phyloP scores from a whole-genome alignment of 306 rosid genomes.

The Begonia fuchsioides region DNA sequence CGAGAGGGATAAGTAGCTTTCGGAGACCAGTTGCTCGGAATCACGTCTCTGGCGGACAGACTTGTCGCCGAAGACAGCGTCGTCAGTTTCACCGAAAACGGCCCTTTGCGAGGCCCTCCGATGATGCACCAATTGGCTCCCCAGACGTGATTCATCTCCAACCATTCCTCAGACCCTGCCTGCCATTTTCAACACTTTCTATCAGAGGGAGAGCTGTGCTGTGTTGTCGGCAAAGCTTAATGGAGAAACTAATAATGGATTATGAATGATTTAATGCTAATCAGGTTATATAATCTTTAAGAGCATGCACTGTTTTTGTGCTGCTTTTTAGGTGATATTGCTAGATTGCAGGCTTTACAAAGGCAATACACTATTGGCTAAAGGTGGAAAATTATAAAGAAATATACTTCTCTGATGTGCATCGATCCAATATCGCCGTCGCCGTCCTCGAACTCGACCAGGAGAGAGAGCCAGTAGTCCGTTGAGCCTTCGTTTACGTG shows the following conservation, averaged over 20 bases:
- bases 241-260: no score
- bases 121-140: constrained; percentile 75
- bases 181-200: constrained; percentile 13
- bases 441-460: constrained; percentile 64
- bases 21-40: constrained; percentile 72
- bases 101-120: constrained; percentile 58
- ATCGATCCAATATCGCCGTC: constrained; percentile 80
- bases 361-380: background rate
- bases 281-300: no score
- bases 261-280: no score
- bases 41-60: constrained; percentile 59
- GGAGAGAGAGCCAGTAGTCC: constrained; percentile 63
- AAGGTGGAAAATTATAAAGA: constrained; percentile 1
- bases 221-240: no score
- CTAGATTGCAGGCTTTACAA: background rate
- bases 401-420: constrained; percentile 54
- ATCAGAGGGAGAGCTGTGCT: background rate
- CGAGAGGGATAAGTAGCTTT: constrained; percentile 69
- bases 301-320: no score
- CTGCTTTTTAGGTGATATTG: no score
- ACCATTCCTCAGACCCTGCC: constrained; percentile 68
- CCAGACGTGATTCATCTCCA: constrained; percentile 69
- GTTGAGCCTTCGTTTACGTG: constrained; percentile 90
- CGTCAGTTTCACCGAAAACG: constrained; percentile 69
- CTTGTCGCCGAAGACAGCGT: constrained; percentile 40